Evolutionary conservation across 2,329 filamentous ascomycete genomes (phyloP), one percentile per base, ranked within the genome.

Genomic region (Diaporthe citrichinensis): DNA sequence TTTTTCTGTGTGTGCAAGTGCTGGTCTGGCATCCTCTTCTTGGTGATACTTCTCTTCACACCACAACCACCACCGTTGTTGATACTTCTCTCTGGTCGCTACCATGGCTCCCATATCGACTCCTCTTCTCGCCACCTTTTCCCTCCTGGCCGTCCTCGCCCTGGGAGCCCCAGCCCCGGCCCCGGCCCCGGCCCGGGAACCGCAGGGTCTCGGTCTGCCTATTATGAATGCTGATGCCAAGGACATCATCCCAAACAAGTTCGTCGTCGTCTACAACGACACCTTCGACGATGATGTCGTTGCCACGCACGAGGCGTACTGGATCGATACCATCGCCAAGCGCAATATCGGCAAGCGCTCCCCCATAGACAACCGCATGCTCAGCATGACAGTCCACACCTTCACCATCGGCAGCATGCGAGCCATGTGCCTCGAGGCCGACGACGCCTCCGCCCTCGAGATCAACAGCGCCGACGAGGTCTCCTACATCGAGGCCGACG

Each of bases 181-280:
- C 44, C 51, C 69, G 23, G 44, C 23, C 44, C 51, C 69, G 23
- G 44, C 23, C 59, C 72, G 55, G 39, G 28, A n/a, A 14, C 15
- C 20, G 25, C 53, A 53, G 31, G 55, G 53, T 44, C 77, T 88
- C 44, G 85, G 85, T 51, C 80, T 89, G 20, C 86, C 88, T 78
- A 82, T 92, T 79, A 82, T 83, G 79, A 92, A 92, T 80, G 81
- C 86, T 3, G 82, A 86, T 44, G 87, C 86, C 73, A 78, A 78
- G 14, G 84, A 90, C 79, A 82, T 88, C 75, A 87, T 92, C 65
- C 84, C 88, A 49, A 88, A 90, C 84, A 85, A 86, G 67, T 93
- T 92, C 83, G 92, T 93, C 77, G 90, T 93, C 73, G 90, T 93
- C 75, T 93, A 92, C 85, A 90, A 92, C 82, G 85, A 85, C 78